Evolutionary conservation across 805 yeast genomes (phyloP), one percentile per base, ranked within the genome.

Genomic region (Hanseniaspora thailandica): DNA sequence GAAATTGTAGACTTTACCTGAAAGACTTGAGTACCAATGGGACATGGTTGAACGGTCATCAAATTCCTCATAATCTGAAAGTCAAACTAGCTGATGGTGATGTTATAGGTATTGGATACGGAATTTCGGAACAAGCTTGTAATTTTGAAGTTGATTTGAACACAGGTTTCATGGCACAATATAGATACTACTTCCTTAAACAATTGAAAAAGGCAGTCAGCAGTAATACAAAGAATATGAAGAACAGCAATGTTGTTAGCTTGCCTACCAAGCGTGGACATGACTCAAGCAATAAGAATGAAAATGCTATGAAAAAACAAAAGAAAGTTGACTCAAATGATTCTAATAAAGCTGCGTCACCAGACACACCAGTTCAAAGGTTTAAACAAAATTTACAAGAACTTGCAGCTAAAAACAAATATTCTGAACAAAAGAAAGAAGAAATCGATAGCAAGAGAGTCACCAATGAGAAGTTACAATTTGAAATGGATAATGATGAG

Each of bases 11-110:
- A 52, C 71, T 77, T 3, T 53, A 73, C 49, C 59, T 73, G 15
- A 68, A 65, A 63, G 97, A 89, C 66, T 67, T 74, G 2, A 84
- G 95, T 1, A 90, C 97, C 2, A 93, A 93, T 69, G 98, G 98
- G 7, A 93, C 98, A 0, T 84, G 79, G 72, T 69, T 90, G 46
- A 93, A 90, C 69, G 81, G 82, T 31, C 74, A 74, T 36, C 73
- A 86, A 49, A 66, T 90, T 19, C 86, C 81, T 23, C 84, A 82
- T 62, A 84, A 84, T 20, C 78, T 83, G 47, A 86, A 86, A 61
- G 86, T 86, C 64, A 78, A 90, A 54, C 67, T 93, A 36, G 80
- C 82, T 43, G 96, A 87, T 63, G 97, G 97, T 5, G 99, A 93
- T 67, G 96, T 87, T 63, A 83, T 93, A 36, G 77, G 89, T 0